Evolutionary conservation across 352 stramenopile species (phyloP), one percentile per base, ranked within the genome.

Genomic region (Globisporangium ultimum): DNA sequence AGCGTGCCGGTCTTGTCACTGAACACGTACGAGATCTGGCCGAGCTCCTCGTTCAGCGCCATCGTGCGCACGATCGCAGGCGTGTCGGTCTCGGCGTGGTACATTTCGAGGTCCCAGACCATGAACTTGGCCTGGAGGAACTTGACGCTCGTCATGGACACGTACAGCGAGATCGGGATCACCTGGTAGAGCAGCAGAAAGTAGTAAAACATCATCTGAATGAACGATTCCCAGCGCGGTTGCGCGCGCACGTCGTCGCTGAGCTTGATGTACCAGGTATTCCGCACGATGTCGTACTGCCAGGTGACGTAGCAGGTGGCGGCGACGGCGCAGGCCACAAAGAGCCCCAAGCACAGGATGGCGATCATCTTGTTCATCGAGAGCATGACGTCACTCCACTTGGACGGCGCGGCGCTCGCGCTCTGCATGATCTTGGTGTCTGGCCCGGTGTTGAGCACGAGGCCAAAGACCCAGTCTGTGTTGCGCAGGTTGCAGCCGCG

Each of bases 81-180:
- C 17, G 93, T 98, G 66, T 98, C 85, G 9, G 81, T 97, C 66
- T 97, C 90, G 38, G 76, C 80, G 66, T 98, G 82, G 65, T 96
- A 96, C 88, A 96, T 96, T 18, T 93, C 70, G 5, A 84, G 65
- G 61, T 96, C 89, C 76, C 79, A 89, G n/a, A 81, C 75, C 71
- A 98, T 97, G 63, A 76, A 94, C 20, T 71, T 74, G 2, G 84
- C 77, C 63, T 97, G 90, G 2, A 96, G 61, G 58, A 96, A 96
- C 63, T 91, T 92, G 62, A 94, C 84, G 57, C 88, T 89, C 45
- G 83, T 89, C 74, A 98, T 93, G n/a, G 78, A 89, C 28, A 98
- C 89, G 72, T 98, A 98, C 13, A 98, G 78, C 58, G 89, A 96
- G 60, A 98, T 95, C 14, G 93, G 93, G 45, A 98, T 96, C 41